A percentile compares a stretch with the other conserved stretches of the same genome.
These are phyloP conservation scores for Curvularia hawaiiensis DNA, from an alignment of 2,329 filamentous ascomycete species.

Conservation along the genomic window DNA sequence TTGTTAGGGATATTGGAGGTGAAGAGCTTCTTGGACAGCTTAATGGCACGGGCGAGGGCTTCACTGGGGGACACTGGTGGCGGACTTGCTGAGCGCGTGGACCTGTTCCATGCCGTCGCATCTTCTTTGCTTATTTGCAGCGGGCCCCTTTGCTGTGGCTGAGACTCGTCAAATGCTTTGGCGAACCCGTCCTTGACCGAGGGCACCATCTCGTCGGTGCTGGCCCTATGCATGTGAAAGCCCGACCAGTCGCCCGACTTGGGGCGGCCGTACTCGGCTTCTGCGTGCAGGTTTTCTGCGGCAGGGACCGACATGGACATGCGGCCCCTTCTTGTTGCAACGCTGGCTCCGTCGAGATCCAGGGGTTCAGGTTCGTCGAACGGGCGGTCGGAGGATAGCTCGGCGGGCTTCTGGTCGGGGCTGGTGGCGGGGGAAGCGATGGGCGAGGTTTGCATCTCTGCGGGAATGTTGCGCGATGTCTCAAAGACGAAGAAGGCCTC, in stretches of 20 bases:
- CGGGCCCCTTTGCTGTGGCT: slow-evolving; percentile 29
- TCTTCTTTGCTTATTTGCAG: slow-evolving; percentile 42
- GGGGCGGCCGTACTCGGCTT: slow-evolving; percentile 27
- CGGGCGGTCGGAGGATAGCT: slow-evolving; percentile 50
- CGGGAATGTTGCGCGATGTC: slow-evolving; percentile 89
- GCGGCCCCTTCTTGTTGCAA: slow-evolving; percentile 30
- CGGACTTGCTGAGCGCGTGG: slow-evolving; percentile 71
- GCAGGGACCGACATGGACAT: slow-evolving; percentile 39
- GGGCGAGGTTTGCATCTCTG: slow-evolving; percentile 91
- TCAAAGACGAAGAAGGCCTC: slow-evolving; percentile 99
- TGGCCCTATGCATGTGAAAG: slow-evolving; percentile 49
- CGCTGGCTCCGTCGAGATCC: slow-evolving; percentile 61
- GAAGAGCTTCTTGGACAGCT: slow-evolving; percentile 84
- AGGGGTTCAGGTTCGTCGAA: slow-evolving; percentile 74
- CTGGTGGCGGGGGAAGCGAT: slow-evolving; percentile 88
- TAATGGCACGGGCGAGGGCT: slow-evolving; percentile 81
- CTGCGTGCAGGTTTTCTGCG: slow-evolving; percentile 26
- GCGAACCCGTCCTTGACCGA: slow-evolving; percentile 48
- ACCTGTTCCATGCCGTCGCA: slow-evolving; percentile 43
- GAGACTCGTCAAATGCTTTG: slow-evolving; percentile 30
- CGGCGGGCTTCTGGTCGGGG: slow-evolving; percentile 65
- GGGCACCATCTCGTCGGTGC: slow-evolving; percentile 61
- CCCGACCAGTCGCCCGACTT: slow-evolving; percentile 46
- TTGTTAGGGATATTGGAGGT: slow-evolving; percentile 90
- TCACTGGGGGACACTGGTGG: slow-evolving; percentile 73